Percentiles rank a stretch among this genome's conserved stretches.
Evolutionary conservation across 2,329 filamentous ascomycete genomes (phyloP).

Genomic region (Didymosphaeria variabile): DNA sequence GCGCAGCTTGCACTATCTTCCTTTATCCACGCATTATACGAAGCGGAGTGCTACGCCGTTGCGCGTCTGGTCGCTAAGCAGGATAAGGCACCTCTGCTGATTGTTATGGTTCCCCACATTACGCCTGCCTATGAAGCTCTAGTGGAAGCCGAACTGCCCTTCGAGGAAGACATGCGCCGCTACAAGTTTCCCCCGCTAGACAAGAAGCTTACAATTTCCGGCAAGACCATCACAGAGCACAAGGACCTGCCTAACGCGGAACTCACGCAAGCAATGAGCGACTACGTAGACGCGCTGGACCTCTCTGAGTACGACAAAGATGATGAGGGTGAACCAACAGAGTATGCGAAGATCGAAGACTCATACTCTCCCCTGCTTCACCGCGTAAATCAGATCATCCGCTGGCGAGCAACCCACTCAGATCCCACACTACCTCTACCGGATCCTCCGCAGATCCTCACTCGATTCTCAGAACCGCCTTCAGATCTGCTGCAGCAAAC

Average conservation of each 20-base stretch:
- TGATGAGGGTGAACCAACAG: constrained; percentile 70
- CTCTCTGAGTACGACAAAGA: constrained; percentile 75
- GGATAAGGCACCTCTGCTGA: constrained; percentile 76
- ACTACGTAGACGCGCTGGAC: constrained; percentile 94
- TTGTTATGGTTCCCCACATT: constrained; percentile 82
- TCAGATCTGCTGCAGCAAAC: constrained; percentile 69
- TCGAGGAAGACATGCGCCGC: constrained; percentile 88
- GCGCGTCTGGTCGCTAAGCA: constrained; percentile 88
- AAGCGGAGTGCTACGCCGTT: constrained; percentile 85
- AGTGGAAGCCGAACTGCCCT: constrained; percentile 89
- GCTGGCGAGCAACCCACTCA: constrained; percentile 80
- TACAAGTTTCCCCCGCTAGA: constrained; percentile 93
- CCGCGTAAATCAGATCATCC: constrained; percentile 85
- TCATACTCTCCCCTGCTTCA: constrained; percentile 88
- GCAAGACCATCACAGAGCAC: constrained; percentile 81
- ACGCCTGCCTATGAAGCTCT: constrained; percentile 84
- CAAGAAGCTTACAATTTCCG: constrained; percentile 85
- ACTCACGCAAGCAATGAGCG: constrained; percentile 82
- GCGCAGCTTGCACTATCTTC: constrained; percentile 87
- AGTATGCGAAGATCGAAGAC: constrained; percentile 82
- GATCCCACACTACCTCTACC: constrained; percentile 70
- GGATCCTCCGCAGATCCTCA: constrained; percentile 57
- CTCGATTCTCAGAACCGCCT: constrained; percentile 78
- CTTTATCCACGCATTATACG: constrained; percentile 84
- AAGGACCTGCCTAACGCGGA: constrained; percentile 81